Evolutionary conservation across 2,329 filamentous ascomycete species (phyloP), one percentile per base, ranked within the genome.

Genomic region (Pestalotiopsis sp.): DNA sequence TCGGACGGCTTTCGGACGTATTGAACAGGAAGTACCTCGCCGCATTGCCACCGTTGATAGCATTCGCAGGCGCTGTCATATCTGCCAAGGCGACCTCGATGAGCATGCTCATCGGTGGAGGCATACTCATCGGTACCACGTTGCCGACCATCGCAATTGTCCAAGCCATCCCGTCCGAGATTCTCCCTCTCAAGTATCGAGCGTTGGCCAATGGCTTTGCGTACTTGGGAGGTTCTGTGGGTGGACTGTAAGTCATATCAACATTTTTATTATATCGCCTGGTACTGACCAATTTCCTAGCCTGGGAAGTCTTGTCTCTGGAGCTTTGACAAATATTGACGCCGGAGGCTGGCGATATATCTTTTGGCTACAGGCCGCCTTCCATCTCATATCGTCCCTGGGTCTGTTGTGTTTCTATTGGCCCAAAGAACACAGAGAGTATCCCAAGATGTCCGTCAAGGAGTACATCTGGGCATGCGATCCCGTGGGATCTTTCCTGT

Each of bases 351-450:
- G 86, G 86, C 80, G 87, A 1, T 82, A 83, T 71, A 88, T 89
- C 71, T 89, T 87, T 73, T 89, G 86, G 86, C 86, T 88, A 14
- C 86, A 88, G 75, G 86, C 86, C 1, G 85, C 79, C 6, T 84
- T 88, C 69, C 86, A 88, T 69, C 80, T 81, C 9, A 76, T 81
- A 14, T 86, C 84, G 0, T 79, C 81, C 2, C 45, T 86, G 0
- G 85, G 86, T 3, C 75, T 88, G 39, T 73, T 87, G 41, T 70
- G 81, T 31, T 82, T 85, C 74, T 83, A 87, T 79, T 81, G 81
- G 79, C 82, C 82, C 31, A 79, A 81, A 3, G 81, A 81, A 70
- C 76, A 74, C 59, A 70, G 71, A 6, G 79, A 82, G 62, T 79
- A 78, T 27, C 76, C 79, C 1, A 81, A 78, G 66, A 79, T 83